A percentile compares a stretch with the other conserved stretches of the same genome.
phyloP scores from a whole-genome alignment of 257 asterid species.

The Marsdenia floribunda region DNA sequence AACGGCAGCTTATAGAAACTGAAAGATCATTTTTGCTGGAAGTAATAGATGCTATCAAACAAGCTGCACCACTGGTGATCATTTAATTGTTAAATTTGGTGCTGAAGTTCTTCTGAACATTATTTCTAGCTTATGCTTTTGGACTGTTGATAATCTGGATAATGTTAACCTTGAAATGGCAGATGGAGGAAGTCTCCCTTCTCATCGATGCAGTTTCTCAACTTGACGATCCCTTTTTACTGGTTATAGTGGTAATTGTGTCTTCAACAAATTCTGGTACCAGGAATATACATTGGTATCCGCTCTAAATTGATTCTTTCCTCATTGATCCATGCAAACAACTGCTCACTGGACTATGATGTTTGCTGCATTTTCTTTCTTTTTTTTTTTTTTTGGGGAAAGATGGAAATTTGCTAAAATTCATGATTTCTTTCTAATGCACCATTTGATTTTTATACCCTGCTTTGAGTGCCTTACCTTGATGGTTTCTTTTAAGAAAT shows the following conservation, averaged over 20 bases:
- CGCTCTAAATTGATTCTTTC: slow-evolving; percentile 70
- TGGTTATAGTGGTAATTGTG: slow-evolving; percentile 99
- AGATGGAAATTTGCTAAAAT: neutral
- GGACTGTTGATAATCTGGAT: slow-evolving; percentile 29
- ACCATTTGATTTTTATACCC: neutral
- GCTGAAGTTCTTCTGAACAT: slow-evolving; percentile 31
- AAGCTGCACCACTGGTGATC: slow-evolving; percentile 95
- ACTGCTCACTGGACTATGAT: slow-evolving; percentile 11
- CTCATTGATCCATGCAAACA: slow-evolving; percentile 37
- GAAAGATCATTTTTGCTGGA: slow-evolving; percentile 66
- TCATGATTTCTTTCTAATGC: neutral
- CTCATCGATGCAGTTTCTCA: slow-evolving; percentile 99
- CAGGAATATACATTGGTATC: slow-evolving; percentile 92
- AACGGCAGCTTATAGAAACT: slow-evolving; percentile 48
- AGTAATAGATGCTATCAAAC: slow-evolving; percentile 54
- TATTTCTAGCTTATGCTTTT: slow-evolving; percentile 22
- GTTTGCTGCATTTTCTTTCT: neutral
- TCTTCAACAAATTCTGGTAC: slow-evolving; percentile 99
- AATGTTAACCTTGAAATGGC: slow-evolving; percentile 39
- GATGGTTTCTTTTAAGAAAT: neutral
- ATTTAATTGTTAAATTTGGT: slow-evolving; percentile 57
- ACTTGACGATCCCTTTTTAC: slow-evolving; percentile 88
- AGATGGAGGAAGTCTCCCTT: slow-evolving; percentile 97
- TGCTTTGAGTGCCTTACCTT: neutral
- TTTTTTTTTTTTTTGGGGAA: neutral